These are phyloP conservation scores for Purshia tridentata DNA, from an alignment of 306 rosid genomes.

Conservation along the genomic window DNA sequence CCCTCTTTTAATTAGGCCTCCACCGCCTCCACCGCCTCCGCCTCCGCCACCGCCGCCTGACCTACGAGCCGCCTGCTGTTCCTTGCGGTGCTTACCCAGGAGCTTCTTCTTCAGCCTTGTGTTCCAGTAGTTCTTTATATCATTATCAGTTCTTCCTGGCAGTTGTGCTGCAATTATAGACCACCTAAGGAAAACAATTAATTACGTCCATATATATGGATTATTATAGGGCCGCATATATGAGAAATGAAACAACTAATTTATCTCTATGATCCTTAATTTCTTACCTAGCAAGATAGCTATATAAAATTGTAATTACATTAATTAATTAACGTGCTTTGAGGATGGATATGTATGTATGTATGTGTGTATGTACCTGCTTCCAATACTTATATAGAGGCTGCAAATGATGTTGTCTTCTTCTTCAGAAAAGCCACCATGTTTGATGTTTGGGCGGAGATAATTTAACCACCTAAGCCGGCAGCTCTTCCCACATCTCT, in stretches of 20 bases:
- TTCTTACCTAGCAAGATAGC: too few relatives aligned
- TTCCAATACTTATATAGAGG: constrained; percentile 80
- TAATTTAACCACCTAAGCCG: constrained; percentile 89
- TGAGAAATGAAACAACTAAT: neutral
- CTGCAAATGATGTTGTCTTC: constrained; percentile 87
- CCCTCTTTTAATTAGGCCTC: constrained; percentile 29
- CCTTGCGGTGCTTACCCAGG: constrained; percentile 73
- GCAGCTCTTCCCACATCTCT: constrained; percentile 92
- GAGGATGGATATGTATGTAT: too few relatives aligned
- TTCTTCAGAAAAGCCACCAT: constrained; percentile 85
- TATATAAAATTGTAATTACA: too few relatives aligned
- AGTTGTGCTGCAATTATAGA: constrained; percentile 89
- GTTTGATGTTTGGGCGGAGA: constrained; percentile 87
- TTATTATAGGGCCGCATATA: too few relatives aligned
- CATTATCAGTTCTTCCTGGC: constrained; percentile 88
- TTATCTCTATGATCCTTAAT: too few relatives aligned
- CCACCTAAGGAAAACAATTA: constrained; percentile 47
- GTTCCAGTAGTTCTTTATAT: constrained; percentile 94
- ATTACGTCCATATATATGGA: too few relatives aligned
- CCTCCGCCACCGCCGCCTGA: neutral
- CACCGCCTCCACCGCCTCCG: too few relatives aligned
- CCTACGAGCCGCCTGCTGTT: constrained; percentile 42
- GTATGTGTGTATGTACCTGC: constrained; percentile 65
- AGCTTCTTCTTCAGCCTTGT: constrained; percentile 87
- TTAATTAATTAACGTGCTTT: too few relatives aligned